phyloP scores from a whole-genome alignment of 495 filamentous ascomycete species.

The Penicillium cosmopolitanum region DNA sequence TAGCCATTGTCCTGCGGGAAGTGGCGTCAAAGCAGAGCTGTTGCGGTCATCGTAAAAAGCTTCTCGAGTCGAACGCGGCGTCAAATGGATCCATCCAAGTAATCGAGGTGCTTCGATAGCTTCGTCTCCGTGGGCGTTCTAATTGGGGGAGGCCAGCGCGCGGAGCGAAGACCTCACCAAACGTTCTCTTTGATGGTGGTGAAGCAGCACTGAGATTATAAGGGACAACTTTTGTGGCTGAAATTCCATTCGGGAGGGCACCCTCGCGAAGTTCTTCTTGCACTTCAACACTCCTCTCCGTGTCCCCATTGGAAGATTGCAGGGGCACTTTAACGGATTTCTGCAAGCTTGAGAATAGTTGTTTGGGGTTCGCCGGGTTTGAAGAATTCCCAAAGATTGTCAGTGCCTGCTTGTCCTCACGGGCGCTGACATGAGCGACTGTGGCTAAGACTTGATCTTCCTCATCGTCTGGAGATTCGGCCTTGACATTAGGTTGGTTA shows the following conservation, averaged over 20 bases:
- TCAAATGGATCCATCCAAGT: slow-evolving; percentile 51
- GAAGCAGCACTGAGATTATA: slow-evolving; percentile 44
- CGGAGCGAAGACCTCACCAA: slow-evolving; percentile 81
- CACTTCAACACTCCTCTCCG: slow-evolving; percentile 50
- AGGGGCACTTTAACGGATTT: slow-evolving; percentile 46
- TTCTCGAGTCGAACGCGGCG: slow-evolving; percentile 38
- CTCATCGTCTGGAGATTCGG: slow-evolving; percentile 45
- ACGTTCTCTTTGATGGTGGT: slow-evolving; percentile 58
- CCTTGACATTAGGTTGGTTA: slow-evolving; percentile 43
- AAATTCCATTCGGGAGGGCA: slow-evolving; percentile 73
- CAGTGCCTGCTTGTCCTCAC: slow-evolving; percentile 62
- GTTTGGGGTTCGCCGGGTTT: slow-evolving; percentile 57
- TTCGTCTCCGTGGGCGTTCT: slow-evolving; percentile 61
- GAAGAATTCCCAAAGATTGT: slow-evolving; percentile 57
- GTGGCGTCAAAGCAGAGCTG: slow-evolving; percentile 44
- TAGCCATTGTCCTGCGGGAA: slow-evolving; percentile 48
- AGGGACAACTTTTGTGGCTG: slow-evolving; percentile 68
- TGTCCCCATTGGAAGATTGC: slow-evolving; percentile 40
- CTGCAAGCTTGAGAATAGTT: slow-evolving; percentile 83
- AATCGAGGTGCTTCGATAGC: slow-evolving; percentile 28
- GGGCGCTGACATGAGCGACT: slow-evolving; percentile 29
- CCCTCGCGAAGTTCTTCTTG: slow-evolving; percentile 59
- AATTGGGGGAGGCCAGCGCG: slow-evolving; percentile 67
- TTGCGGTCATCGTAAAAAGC: slow-evolving; percentile 43
- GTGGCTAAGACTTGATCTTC: slow-evolving; percentile 33